phyloP scores from a whole-genome alignment of 2,329 filamentous ascomycete species.

The Fusarium hostae region DNA sequence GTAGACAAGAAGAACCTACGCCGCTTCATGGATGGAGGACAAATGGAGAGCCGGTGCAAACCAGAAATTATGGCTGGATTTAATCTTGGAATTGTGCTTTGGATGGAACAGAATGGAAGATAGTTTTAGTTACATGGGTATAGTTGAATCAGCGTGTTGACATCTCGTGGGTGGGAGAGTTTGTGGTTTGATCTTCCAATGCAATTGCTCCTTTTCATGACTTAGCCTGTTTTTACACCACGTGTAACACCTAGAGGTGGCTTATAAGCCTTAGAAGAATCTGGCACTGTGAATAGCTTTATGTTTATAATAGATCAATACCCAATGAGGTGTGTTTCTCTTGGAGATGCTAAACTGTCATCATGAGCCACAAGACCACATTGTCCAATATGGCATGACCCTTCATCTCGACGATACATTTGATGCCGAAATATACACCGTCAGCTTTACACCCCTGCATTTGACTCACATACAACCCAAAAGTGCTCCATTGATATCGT shows the following conservation, averaged over 20 bases:
- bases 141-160: neutral
- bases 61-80: neutral
- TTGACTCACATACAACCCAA: neutral
- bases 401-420: neutral
- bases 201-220: neutral
- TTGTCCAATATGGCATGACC: neutral
- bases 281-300: neutral
- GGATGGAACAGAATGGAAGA: neutral
- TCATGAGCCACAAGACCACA: neutral
- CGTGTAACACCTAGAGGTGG: too few species aligned
- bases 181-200: neutral
- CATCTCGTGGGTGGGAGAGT: too few species aligned
- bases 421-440: neutral
- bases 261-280: neutral
- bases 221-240: neutral
- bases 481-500: slow-evolving; percentile 37
- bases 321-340: neutral
- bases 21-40: neutral
- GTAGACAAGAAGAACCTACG: neutral
- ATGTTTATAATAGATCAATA: neutral
- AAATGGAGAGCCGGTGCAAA: neutral
- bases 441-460: neutral
- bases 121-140: neutral
- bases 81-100: neutral
- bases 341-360: neutral